phyloP scores from a whole-genome alignment of 1,284 basidiomycete species.

The Puccinia horiana region DNA sequence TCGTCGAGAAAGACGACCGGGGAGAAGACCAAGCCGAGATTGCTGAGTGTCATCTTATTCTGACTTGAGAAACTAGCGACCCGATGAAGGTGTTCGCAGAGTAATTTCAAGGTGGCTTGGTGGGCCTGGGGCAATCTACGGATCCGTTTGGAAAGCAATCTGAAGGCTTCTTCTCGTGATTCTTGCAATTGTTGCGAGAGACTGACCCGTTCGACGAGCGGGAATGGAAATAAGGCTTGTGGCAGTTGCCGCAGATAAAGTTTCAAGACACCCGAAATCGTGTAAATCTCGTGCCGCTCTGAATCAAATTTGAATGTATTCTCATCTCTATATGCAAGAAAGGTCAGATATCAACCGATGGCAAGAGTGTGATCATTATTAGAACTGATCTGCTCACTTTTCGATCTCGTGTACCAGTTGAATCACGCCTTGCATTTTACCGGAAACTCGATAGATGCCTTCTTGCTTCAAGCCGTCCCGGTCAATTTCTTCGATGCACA shows the following conservation, averaged over 20 bases:
- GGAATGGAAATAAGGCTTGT: conserved; percentile 84
- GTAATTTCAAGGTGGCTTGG: conserved; percentile 78
- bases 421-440: conserved; percentile 44
- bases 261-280: conserved; percentile 88
- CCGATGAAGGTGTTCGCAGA: conserved; percentile 84
- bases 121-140: conserved; percentile 81
- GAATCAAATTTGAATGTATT: conserved; percentile 75
- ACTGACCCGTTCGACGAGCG: conserved; percentile 73
- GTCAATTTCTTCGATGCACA: conserved; percentile 84
- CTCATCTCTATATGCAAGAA: conserved; percentile 68
- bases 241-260: conserved; percentile 87
- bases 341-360: not conserved
- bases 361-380: not conserved
- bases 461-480: conserved; percentile 61
- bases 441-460: conserved; percentile 46
- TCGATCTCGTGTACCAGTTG: conserved; percentile 86
- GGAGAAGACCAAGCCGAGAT: conserved; percentile 58
- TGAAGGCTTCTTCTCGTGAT: conserved; percentile 72
- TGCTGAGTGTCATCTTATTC: conserved; percentile 91
- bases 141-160: conserved; percentile 73
- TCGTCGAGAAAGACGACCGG: conserved; percentile 61
- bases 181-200: conserved; percentile 63
- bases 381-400: conserved; percentile 58
- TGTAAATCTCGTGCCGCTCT: conserved; percentile 78
- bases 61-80: conserved; percentile 70